These are phyloP conservation scores for Hordeum pubiflorum DNA, from an alignment of 202 grass and related monocot species.

Conservation along the genomic window DNA sequence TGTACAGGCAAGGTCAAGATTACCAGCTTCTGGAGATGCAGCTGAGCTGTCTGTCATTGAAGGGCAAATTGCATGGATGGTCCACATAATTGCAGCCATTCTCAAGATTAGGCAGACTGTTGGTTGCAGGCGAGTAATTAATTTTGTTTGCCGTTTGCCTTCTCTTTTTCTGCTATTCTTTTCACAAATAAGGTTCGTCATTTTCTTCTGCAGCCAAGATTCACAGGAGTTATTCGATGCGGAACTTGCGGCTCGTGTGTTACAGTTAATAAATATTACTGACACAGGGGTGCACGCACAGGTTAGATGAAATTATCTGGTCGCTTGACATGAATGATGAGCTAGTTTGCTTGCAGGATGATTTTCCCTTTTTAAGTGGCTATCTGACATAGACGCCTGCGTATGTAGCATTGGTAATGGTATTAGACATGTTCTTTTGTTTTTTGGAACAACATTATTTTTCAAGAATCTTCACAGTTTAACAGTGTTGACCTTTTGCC, in stretches of 20 bases:
- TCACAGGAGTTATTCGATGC: conserved; percentile 95
- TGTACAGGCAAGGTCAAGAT: conserved; percentile 83
- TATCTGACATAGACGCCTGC: background rate
- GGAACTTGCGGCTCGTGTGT: conserved; percentile 83
- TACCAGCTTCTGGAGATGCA: conserved; percentile 58
- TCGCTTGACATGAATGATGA: conserved; percentile 10
- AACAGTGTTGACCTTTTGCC: background rate
- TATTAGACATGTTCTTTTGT: background rate
- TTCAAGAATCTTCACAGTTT: background rate
- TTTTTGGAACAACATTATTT: background rate
- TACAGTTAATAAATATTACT: conserved; percentile 87
- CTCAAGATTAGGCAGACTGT: conserved; percentile 76
- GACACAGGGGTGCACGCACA: conserved; percentile 71
- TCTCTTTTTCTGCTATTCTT: conserved; percentile 24
- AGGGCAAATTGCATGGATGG: conserved; percentile 94
- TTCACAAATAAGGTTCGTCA: background rate
- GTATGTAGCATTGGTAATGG: background rate
- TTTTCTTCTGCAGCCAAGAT: conserved; percentile 60
- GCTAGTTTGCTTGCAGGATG: background rate
- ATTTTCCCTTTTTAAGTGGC: background rate
- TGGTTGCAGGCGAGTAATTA: conserved; percentile 53
- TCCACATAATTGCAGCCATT: conserved; percentile 96
- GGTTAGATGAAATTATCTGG: conserved; percentile 44
- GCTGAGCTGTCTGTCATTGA: conserved; percentile 81
- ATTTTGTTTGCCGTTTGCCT: conserved; percentile 9